Evolutionary conservation across 768 basidiomycete species (phyloP).

Genomic region (Pulveroboletus sp.): DNA sequence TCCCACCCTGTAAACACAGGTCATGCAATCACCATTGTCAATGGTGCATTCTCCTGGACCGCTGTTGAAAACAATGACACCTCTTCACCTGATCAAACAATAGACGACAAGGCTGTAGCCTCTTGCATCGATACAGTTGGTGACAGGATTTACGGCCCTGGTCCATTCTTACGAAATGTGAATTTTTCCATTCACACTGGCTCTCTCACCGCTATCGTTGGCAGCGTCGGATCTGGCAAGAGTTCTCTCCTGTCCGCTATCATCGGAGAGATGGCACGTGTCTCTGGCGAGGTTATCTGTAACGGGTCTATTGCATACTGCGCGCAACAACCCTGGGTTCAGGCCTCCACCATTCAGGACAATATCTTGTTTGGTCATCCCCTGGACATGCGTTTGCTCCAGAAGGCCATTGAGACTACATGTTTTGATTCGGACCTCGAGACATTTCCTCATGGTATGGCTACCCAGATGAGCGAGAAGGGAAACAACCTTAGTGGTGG

Average conservation of each 20-base stretch:
- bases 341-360: slow-evolving; percentile 30
- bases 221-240: slow-evolving; percentile 27
- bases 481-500: slow-evolving; percentile 45
- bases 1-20: slow-evolving; percentile 8
- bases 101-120: slow-evolving; percentile 4
- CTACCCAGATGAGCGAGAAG: slow-evolving; percentile 48
- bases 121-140: slow-evolving; percentile 9
- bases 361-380: slow-evolving; percentile 31
- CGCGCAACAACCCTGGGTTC: slow-evolving; percentile 33
- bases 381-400: slow-evolving; percentile 23
- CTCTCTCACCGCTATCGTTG: slow-evolving; percentile 27
- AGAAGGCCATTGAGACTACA: slow-evolving; percentile 26
- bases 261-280: slow-evolving; percentile 27
- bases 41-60: slow-evolving; percentile 27
- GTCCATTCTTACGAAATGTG: slow-evolving; percentile 19
- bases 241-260: slow-evolving; percentile 30
- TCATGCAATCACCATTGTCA: slow-evolving; percentile 17
- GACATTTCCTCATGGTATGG: slow-evolving; percentile 27
- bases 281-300: slow-evolving; percentile 22
- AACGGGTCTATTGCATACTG: slow-evolving; percentile 31
- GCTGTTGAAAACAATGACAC: slow-evolving; percentile 3
- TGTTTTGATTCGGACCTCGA: slow-evolving; percentile 30
- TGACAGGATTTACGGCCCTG: slow-evolving; percentile 3
- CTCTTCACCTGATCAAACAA: not conserved
- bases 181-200: slow-evolving; percentile 20